Evolutionary conservation across 2,329 filamentous ascomycete genomes (phyloP), one percentile per base, ranked within the genome.

Genomic region (Tricladium varicosporioides): DNA sequence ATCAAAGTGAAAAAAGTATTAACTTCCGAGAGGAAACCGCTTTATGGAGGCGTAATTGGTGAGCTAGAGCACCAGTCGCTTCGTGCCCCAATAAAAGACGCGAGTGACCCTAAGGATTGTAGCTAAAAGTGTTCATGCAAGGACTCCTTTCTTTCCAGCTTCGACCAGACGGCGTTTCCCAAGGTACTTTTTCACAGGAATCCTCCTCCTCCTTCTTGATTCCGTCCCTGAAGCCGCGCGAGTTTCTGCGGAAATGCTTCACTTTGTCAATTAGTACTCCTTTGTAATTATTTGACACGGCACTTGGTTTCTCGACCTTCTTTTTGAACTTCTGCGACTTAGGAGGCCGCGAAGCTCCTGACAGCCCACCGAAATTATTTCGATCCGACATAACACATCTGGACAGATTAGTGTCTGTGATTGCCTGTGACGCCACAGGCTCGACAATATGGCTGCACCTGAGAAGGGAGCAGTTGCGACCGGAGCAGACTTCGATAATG

Each of bases 401-500:
- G 55, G 54, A 43, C 16, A 48, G 33, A 19, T 49, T 46, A 10
- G 27, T 43, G 43, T 43, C 44, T 44, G n/a, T 31, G 40, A 40
- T 43, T 11, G 40, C 43, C 8, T 27, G 49, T 48, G 46, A 53
- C 33, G 46, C 49, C 22, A 11, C 31, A 40, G 36, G 19, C 10
- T 31, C 14, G 54, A 42, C 54, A 65, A 60, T n/a, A 72, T 72
- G 70, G 66, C 70, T 59, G 65, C 69, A 58, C 59, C 66, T 32
- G 76, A 79, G 57, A 80, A 78, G 73, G 77, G 79, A 69, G 75
- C 77, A 68, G 74, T 80, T 72, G 82, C 80, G 72, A 84, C 84
- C 42, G 84, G 84, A 73, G 79, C 80, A 68, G 82, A 86, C 66
- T 51, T 60, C 11, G 71, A 79, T 56, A 80, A 85, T 66, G 78